Percentiles rank a stretch among this genome's conserved stretches.
These are phyloP conservation scores for Dalbergia oliveri DNA, from an alignment of 306 rosid genomes.

Conservation along the genomic window DNA sequence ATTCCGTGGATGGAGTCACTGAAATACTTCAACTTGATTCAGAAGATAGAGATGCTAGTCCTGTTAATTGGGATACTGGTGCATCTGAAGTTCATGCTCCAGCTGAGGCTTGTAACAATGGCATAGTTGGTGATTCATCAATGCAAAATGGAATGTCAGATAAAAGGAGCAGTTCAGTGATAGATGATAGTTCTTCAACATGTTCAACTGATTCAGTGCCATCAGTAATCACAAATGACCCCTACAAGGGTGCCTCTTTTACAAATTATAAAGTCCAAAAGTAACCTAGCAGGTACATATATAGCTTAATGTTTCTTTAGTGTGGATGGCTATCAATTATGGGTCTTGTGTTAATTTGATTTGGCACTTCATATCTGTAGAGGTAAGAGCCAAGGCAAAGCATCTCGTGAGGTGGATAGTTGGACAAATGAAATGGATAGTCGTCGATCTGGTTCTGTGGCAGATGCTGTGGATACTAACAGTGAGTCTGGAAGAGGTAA, in stretches of 20 bases:
- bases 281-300: slow-evolving; percentile 73
- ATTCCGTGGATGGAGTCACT: slow-evolving; percentile 78
- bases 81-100: slow-evolving; percentile 89
- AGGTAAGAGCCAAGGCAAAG: slow-evolving; percentile 68
- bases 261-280: slow-evolving; percentile 70
- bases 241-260: slow-evolving; percentile 61
- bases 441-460: slow-evolving; percentile 68
- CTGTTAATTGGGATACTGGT: slow-evolving; percentile 94
- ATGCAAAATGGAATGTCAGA: slow-evolving; percentile 72
- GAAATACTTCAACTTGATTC: slow-evolving; percentile 81
- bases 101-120: slow-evolving; percentile 69
- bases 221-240: slow-evolving; percentile 72
- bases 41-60: slow-evolving; percentile 91
- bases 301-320: neutral
- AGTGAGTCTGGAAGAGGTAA: slow-evolving; percentile 64
- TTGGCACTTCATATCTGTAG: slow-evolving; percentile 59
- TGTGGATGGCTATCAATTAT: slow-evolving; percentile 8
- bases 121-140: slow-evolving; percentile 62
- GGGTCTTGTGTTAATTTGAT: slow-evolving; percentile 17
- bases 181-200: slow-evolving; percentile 99
- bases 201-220: slow-evolving; percentile 96
- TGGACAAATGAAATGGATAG: slow-evolving; percentile 74
- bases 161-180: slow-evolving; percentile 64
- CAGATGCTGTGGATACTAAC: slow-evolving; percentile 54
- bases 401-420: slow-evolving; percentile 56